Evolutionary conservation across 306 rosid genomes (phyloP).

Genomic region (Pyrus bretschneideri): DNA sequence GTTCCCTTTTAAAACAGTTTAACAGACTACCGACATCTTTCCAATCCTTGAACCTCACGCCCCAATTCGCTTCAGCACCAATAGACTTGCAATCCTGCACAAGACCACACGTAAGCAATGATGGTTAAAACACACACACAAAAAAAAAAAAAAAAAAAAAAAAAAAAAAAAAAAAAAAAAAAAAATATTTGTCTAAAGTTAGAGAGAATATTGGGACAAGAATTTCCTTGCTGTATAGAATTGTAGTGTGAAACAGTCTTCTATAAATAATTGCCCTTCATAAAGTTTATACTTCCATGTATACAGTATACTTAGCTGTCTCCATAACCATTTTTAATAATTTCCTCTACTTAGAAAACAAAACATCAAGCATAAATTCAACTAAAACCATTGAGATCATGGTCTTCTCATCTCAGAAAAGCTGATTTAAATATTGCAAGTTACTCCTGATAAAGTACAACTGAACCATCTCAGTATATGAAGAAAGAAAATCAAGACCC

Average conservation of each 20-base stretch:
- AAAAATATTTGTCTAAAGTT: not conserved
- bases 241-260: not conserved
- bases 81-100: slow-evolving; percentile 79
- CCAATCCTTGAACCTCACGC: slow-evolving; percentile 76
- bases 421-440: too few relatives aligned
- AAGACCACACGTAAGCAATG: slow-evolving; percentile 12
- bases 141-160: not conserved
- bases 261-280: too few relatives aligned
- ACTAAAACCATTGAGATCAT: too few relatives aligned
- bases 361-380: too few relatives aligned
- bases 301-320: too few relatives aligned
- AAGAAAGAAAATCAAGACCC: too few relatives aligned
- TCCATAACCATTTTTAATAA: too few relatives aligned
- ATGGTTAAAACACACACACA: not conserved
- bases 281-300: too few relatives aligned
- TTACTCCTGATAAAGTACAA: too few relatives aligned
- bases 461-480: too few relatives aligned
- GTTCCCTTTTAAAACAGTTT: not conserved
- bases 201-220: not conserved
- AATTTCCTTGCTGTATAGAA: not conserved
- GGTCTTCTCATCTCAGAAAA: too few relatives aligned
- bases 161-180: not conserved
- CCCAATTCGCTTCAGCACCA: slow-evolving; percentile 99
- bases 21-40: slow-evolving; percentile 61
- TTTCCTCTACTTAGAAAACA: too few relatives aligned